Base-by-base conservation (phyloP, 306 rosid species). In the Trifolium fragiferum region DNA sequence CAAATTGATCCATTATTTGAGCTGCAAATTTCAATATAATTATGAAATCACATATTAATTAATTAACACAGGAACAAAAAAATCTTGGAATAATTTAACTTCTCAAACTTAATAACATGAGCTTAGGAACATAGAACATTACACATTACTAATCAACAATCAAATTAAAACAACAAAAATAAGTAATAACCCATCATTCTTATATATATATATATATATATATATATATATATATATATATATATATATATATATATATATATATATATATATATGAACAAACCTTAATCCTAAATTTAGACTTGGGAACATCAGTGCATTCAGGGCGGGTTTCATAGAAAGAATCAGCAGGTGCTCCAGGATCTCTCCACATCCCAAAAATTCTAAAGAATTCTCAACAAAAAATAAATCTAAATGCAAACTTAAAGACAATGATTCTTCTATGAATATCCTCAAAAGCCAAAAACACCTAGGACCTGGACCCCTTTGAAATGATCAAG, bases 311-410 rank as follows among this genome's bases (percentile, higher is more conserved):
- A 90, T 95, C 97, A 0, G 90, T 95, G 84, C 99, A 92, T 70
- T 95, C 98, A 0, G 97, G 87, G n/a, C 98, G 96, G 64, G 79
- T 74, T 90, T 92, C 90, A 72, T 95, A 95, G 86, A 85, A 95
- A 74, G 99, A 90, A 86, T 92, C 99, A 74, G 90, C 98, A 16
- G 97, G 92, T 73, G 83, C 78, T 72, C 98, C 99, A 41, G 84
- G 78, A 78, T 86, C 90, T 25, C 90, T 82, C 99, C 99, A 95
- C 98, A 95, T 95, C 87, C 82, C 88, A 84, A 83, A 82, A 15
- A 59, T 41, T 61, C 47, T 72, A 70, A 82, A 72, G 20, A 51
- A 16, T 67, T 12, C 72, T 80, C 62, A 54, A 5, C 6, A 10
- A 72, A 55, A 66, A 72, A 59, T 3, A 21, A 1, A 14, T 10